phyloP scores from a whole-genome alignment of 495 filamentous ascomycete genomes.

The Penicillium manginii region DNA sequence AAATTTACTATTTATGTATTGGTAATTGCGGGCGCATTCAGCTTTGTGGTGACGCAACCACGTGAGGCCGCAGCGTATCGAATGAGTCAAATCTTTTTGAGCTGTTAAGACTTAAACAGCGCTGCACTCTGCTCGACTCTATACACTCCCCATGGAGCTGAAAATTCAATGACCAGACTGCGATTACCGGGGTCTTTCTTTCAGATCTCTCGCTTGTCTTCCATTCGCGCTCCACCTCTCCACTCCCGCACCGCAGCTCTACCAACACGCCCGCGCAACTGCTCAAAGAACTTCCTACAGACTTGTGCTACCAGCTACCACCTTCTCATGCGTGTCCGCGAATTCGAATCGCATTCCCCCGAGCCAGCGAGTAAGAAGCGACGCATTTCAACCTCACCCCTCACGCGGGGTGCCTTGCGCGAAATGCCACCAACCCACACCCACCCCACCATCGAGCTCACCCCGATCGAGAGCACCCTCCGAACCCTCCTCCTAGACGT shows the following conservation, averaged over 20 bases:
- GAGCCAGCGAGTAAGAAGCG: slow-evolving; percentile 38
- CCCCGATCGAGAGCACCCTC: slow-evolving; percentile 67
- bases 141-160: slow-evolving; percentile 13
- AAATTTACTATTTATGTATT: no score
- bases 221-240: slow-evolving; percentile 20
- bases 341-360: slow-evolving; percentile 24
- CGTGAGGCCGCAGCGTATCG: slow-evolving; percentile 26
- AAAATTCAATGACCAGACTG: slow-evolving; percentile 29
- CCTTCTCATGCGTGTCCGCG: slow-evolving; percentile 37
- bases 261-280: slow-evolving; percentile 15
- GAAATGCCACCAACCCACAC: slow-evolving; percentile 30
- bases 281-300: slow-evolving; percentile 16
- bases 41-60: slow-evolving; percentile 28
- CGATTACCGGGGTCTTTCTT: slow-evolving; percentile 21
- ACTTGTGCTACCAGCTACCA: slow-evolving; percentile 11
- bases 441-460: slow-evolving; percentile 59
- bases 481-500: slow-evolving; percentile 74
- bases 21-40: background rate
- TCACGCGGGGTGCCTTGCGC: slow-evolving; percentile 13
- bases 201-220: slow-evolving; percentile 21
- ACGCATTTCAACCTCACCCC: slow-evolving; percentile 33
- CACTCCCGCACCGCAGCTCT: slow-evolving; percentile 15
- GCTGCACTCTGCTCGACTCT: slow-evolving; percentile 3
- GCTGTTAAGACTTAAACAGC: no score
- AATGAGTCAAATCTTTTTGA: slow-evolving; percentile 25